Percentiles rank a stretch among this genome's conserved stretches.
These are phyloP conservation scores for Lophiostoma macrostomum DNA, from an alignment of 495 filamentous ascomycete genomes.

Conservation along the genomic window DNA sequence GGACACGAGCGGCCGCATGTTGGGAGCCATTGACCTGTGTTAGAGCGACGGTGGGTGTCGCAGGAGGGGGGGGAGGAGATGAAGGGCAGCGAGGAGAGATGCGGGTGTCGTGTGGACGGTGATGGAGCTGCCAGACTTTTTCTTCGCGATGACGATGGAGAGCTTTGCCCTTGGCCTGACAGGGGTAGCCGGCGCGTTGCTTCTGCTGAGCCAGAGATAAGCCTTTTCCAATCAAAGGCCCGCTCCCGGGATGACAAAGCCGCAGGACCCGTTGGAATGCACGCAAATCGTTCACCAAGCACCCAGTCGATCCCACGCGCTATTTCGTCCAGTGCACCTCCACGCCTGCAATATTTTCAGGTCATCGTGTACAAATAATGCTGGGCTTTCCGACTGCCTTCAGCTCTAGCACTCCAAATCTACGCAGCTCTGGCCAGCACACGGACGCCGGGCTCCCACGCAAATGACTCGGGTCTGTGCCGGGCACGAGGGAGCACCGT, in stretches of 20 bases:
- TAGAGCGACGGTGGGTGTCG: not conserved
- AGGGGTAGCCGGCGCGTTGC: not conserved
- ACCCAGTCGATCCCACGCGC: constrained; percentile 13
- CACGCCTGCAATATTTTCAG: constrained; percentile 7
- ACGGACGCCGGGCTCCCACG: not conserved
- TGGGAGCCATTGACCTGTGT: constrained; percentile 26
- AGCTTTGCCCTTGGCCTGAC: not conserved
- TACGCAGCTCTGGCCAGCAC: not conserved
- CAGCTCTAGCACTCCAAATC: not conserved
- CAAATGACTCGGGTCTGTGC: constrained; percentile 1
- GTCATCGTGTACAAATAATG: constrained; percentile 2
- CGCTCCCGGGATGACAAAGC: constrained; percentile 4
- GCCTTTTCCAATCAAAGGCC: constrained; percentile 9
- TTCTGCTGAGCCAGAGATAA: constrained; percentile 19
- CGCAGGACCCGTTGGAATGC: too few species aligned
- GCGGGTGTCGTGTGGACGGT: not conserved
- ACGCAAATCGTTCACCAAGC: not conserved
- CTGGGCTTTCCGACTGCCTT: not conserved
- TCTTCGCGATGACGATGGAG: constrained; percentile 19
- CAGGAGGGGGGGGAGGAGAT: not conserved
- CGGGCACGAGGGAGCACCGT: constrained; percentile 4
- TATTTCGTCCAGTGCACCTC: constrained; percentile 5
- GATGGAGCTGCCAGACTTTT: constrained; percentile 1
- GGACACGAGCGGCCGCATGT: constrained; percentile 27
- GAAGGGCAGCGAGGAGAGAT: not conserved